Conservation (phyloP, 208 protist genomes). For the Trypanosoma lewisi region DNA sequence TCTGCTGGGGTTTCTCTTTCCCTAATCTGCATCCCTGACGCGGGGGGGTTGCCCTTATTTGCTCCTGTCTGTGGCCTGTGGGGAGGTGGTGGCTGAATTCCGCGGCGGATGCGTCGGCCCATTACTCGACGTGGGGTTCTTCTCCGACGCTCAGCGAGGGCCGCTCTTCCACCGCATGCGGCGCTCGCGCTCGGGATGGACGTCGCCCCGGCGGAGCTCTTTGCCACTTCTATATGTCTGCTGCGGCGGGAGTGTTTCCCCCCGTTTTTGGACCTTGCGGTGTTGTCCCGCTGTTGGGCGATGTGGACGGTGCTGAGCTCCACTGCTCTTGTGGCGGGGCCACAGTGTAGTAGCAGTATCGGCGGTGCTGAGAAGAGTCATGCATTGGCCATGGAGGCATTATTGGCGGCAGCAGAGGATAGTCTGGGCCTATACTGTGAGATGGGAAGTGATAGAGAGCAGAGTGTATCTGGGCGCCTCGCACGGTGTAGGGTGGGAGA, state of each 20-base stretch:
- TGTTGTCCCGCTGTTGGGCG: slow-evolving; percentile 21
- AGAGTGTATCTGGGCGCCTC: neutral
- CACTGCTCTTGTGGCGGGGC: neutral
- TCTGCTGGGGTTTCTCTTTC: neutral
- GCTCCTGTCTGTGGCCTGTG: too few species aligned
- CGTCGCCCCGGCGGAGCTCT: neutral
- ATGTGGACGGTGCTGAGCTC: slow-evolving; percentile 2
- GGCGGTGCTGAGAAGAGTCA: neutral
- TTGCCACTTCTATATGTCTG: neutral
- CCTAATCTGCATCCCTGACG: too few species aligned
- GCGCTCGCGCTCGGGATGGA: slow-evolving; percentile 17
- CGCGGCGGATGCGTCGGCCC: slow-evolving; percentile 16
- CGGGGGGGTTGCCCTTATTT: too few species aligned
- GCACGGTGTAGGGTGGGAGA: neutral
- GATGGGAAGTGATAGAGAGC: neutral
- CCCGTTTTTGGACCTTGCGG: slow-evolving; percentile 15
- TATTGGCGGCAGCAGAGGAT: slow-evolving; percentile 15
- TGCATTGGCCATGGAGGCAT: neutral
- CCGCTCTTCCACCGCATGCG: neutral
- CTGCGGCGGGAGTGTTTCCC: slow-evolving; percentile 10
- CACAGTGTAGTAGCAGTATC: neutral
- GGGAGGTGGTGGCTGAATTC: neutral
- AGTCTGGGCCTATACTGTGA: slow-evolving; percentile 1
- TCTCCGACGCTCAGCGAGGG: neutral
- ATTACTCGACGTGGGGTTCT: slow-evolving; percentile 1